Evolutionary conservation across 192 early-diverging fungal genomes (phyloP).

Genomic region (Chytriomyces sp.): DNA sequence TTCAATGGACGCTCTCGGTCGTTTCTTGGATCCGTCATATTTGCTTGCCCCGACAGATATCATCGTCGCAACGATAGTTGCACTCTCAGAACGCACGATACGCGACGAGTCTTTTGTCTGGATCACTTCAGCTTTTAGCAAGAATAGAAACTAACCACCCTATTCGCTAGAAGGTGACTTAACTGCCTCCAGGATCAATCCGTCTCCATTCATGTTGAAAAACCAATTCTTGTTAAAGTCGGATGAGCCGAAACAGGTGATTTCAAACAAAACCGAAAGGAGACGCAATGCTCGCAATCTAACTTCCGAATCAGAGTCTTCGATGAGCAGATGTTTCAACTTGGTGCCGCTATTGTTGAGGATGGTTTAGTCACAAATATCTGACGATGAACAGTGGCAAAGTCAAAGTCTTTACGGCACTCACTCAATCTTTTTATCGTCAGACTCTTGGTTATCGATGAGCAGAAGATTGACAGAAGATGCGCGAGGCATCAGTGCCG

Average conservation of each 20-base stretch:
- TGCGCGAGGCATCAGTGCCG: background rate
- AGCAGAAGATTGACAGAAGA: no score
- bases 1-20: background rate
- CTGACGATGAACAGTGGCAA: no score
- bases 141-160: background rate
- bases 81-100: conserved; percentile 14
- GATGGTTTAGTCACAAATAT: background rate
- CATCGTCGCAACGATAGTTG: background rate
- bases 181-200: conserved; percentile 2
- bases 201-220: background rate
- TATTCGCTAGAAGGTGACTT: background rate
- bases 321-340: background rate
- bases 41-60: background rate
- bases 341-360: background rate
- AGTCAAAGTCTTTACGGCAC: background rate
- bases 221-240: background rate
- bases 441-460: no score
- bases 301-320: conserved; percentile 21
- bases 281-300: background rate
- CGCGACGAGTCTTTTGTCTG: conserved; percentile 20
- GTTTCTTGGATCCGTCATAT: background rate
- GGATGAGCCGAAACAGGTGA: no score
- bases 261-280: conserved; percentile 4
- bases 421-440: no score
- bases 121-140: background rate